phyloP scores from a whole-genome alignment of 2,329 filamentous ascomycete species.

The Colletotrichum brevisporum region DNA sequence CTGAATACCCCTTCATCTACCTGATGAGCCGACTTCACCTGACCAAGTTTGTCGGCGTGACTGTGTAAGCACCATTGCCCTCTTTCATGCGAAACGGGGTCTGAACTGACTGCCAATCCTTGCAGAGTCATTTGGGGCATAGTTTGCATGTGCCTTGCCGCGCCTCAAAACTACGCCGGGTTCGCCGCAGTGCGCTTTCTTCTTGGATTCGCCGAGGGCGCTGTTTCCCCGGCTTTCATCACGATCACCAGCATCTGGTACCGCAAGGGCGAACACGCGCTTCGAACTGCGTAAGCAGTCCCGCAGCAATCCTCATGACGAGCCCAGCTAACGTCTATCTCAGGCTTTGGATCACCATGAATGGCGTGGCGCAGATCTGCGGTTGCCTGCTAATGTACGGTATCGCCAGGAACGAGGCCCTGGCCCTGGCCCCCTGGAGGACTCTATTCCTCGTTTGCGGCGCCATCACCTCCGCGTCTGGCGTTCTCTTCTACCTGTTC shows the following conservation, averaged over 20 bases:
- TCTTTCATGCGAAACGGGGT: not conserved
- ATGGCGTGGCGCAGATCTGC: conserved; percentile 47
- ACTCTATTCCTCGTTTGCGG: conserved; percentile 65
- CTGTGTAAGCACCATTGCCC: conserved; percentile 52
- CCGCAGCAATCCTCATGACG: rapidly evolving
- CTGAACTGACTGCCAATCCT: not conserved
- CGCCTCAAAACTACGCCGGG: conserved; percentile 54
- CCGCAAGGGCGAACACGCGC: conserved; percentile 48
- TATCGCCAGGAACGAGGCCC: conserved; percentile 57
- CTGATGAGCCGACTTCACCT: conserved; percentile 64
- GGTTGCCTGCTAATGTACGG: conserved; percentile 51
- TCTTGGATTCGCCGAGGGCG: conserved; percentile 55
- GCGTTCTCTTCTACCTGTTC: conserved; percentile 59
- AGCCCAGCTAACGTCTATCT: not conserved
- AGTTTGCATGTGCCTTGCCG: conserved; percentile 60
- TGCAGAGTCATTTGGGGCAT: conserved; percentile 57
- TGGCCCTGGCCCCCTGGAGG: conserved; percentile 60
- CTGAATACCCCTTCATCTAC: conserved; percentile 65
- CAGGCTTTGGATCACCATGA: conserved; percentile 50
- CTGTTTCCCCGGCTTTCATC: conserved; percentile 51
- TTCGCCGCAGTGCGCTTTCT: conserved; percentile 58
- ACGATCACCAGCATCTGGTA: conserved; percentile 52
- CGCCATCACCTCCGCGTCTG: conserved; percentile 58
- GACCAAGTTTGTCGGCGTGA: conserved; percentile 64
- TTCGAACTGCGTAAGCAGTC: conserved; percentile 44